Evolutionary conservation across 306 rosid genomes (phyloP), one percentile per base, ranked within the genome.

Genomic region (Arachis stenosperma): DNA sequence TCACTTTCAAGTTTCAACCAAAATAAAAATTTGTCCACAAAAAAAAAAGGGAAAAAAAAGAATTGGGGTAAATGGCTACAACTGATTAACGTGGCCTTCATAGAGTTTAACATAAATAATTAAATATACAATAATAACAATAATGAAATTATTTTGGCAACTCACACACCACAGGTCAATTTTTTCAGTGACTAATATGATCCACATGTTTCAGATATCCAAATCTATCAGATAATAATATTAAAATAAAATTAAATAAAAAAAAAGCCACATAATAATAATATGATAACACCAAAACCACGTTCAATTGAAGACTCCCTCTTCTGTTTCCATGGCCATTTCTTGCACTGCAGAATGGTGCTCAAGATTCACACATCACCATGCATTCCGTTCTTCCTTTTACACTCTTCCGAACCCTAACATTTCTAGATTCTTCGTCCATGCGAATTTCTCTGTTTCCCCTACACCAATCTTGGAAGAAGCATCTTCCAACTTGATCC

Each of bases 391-490:
- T 63, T 47, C 79, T 69, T 74, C 81, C 27, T 80, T 75, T 5
- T 58, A 46, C 67, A 53, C 82, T 30, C 11, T 81, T 42, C 63
- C 89, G 52, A 0, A 66, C 58, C 69, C 76, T 0, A 75, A 75
- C 8, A 65, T 71, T 0, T 73, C 73, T 8, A 64, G 76, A 17
- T 75, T 81, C 52, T 73, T 70, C 47, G 71, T 75, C 73, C 76
- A 41, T 22, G 69, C 71, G 4, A 81, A 69, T 41, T 86, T 82
- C 76, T 80, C 92, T 5, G 74, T 74, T 3, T 84, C 85, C 55
- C 84, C 78, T 10, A 56, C 92, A 37, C 89, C 86, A 13, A 82
- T 84, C 53, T 66, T 87, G 36, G 89, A 90, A 80, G 85, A 82
- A 75, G 39, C 85, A 5, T 14, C 76, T 66, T 73, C 83, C 70